These are phyloP conservation scores for Ogataea paradorogensis DNA, from an alignment of 805 yeast genomes.

Conservation along the genomic window DNA sequence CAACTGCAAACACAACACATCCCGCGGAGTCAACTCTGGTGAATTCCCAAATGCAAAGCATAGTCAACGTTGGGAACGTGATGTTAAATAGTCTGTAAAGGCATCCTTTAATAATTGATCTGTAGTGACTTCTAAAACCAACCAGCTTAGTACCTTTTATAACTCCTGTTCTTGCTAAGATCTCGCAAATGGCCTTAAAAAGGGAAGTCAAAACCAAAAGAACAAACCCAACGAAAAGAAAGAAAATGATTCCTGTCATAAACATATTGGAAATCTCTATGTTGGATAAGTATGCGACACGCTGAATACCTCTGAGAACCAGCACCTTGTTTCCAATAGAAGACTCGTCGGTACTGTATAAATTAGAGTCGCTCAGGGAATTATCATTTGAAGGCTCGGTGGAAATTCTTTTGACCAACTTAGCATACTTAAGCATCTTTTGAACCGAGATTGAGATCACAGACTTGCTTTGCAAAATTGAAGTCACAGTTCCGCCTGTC, in stretches of 20 bases:
- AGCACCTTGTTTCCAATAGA: conserved; percentile 64
- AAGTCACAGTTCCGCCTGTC: conserved; percentile 87
- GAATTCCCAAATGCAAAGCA: conserved; percentile 87
- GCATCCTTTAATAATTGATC: conserved; percentile 81
- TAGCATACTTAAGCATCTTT: conserved; percentile 34
- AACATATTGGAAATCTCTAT: conserved; percentile 86
- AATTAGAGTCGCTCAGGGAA: conserved; percentile 44
- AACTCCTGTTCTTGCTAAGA: conserved; percentile 52
- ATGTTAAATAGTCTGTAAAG: conserved; percentile 78
- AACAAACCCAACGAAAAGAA: conserved; percentile 70
- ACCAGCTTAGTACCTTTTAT: conserved; percentile 64
- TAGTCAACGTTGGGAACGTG: conserved; percentile 82
- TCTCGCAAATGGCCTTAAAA: conserved; percentile 70
- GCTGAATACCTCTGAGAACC: conserved; percentile 84
- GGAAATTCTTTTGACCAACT: conserved; percentile 38
- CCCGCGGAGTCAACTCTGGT: conserved; percentile 83
- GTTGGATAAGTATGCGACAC: conserved; percentile 80
- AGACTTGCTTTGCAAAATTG: conserved; percentile 61
- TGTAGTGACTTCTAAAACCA: conserved; percentile 82
- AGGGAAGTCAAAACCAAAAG: conserved; percentile 52
- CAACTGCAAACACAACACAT: conserved; percentile 72
- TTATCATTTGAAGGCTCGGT: conserved; percentile 43
- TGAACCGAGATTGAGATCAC: conserved; percentile 83
- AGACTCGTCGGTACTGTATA: conserved; percentile 74
- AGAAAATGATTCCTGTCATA: conserved; percentile 81